These are phyloP conservation scores for Globisporangium perplexum DNA, from an alignment of 352 stramenopile genomes.

Conservation along the genomic window DNA sequence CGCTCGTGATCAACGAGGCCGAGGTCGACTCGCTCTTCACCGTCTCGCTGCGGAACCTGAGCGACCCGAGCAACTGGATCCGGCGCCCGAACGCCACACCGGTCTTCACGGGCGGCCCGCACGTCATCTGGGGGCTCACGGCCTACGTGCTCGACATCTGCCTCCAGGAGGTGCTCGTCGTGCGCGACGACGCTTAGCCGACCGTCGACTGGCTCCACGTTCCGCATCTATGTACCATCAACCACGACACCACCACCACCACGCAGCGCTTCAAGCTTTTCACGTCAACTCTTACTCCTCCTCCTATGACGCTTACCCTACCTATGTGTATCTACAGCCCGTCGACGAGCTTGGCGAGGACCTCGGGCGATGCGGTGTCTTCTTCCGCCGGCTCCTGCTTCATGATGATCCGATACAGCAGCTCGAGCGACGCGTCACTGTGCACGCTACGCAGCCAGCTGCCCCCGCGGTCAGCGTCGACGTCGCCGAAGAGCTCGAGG, in stretches of 20 bases:
- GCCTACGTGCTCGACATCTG: slow-evolving; percentile 94
- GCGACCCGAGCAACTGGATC: slow-evolving; percentile 84
- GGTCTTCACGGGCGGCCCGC: slow-evolving; percentile 93
- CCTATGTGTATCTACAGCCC: too few species aligned
- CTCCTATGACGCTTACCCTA: too few species aligned
- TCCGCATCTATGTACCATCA: background rate
- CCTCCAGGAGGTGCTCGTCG: slow-evolving; percentile 57
- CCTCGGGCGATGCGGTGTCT: background rate
- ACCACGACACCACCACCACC: background rate
- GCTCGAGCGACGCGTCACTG: slow-evolving; percentile 26
- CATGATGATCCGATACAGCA: slow-evolving; percentile 54
- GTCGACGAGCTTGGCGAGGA: slow-evolving; percentile 8
- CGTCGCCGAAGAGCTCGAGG: slow-evolving; percentile 79
- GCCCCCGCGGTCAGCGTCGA: slow-evolving; percentile 27
- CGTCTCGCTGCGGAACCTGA: slow-evolving; percentile 85
- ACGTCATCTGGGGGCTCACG: slow-evolving; percentile 96
- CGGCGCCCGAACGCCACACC: slow-evolving; percentile 74
- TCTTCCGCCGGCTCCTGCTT: slow-evolving; percentile 19
- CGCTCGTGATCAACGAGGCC: slow-evolving; percentile 91
- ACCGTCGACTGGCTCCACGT: too few species aligned
- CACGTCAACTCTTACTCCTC: too few species aligned
- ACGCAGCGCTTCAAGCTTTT: too few species aligned
- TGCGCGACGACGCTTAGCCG: slow-evolving; percentile 11
- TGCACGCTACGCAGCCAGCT: slow-evolving; percentile 30
- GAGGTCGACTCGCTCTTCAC: slow-evolving; percentile 97